A percentile compares a stretch with the other conserved stretches of the same genome.
Evolutionary conservation across 371 early-diverging fungal genomes (phyloP).

Genomic region (Entomophthora muscae): DNA sequence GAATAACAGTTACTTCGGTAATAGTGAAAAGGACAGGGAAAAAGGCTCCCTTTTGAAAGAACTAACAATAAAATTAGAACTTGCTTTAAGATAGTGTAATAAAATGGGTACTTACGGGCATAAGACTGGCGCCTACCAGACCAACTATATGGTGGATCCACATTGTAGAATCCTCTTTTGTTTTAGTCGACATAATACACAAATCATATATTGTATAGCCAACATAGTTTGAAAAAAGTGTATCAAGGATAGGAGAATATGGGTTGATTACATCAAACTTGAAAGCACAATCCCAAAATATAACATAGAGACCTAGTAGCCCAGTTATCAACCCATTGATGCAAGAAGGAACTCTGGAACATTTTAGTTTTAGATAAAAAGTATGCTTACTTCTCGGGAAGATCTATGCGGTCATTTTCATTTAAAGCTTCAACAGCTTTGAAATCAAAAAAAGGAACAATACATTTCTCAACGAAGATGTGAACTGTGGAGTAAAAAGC

Average conservation of each 20-base stretch:
- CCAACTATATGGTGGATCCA: slow-evolving; percentile 8
- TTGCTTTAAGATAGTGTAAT: background rate
- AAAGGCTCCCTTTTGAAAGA: background rate
- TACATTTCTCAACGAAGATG: background rate
- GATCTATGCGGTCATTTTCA: background rate
- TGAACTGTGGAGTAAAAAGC: background rate
- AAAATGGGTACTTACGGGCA: slow-evolving; percentile 1
- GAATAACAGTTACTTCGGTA: slow-evolving; percentile 8
- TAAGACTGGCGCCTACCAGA: slow-evolving; percentile 1
- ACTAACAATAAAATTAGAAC: background rate
- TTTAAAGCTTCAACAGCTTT: background rate
- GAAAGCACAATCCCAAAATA: slow-evolving; percentile 1
- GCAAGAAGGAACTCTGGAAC: slow-evolving; percentile 5
- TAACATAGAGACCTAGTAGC: background rate
- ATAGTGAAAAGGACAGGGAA: slow-evolving; percentile 5
- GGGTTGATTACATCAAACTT: background rate
- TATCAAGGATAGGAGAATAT: background rate
- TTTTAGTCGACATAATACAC: background rate
- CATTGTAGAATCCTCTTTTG: slow-evolving; percentile 1
- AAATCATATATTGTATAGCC: slow-evolving; percentile 8
- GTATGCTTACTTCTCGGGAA: slow-evolving; percentile 10
- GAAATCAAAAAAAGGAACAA: background rate
- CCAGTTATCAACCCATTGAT: slow-evolving; percentile 5
- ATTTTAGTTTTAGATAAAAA: background rate
- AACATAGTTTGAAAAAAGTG: background rate